phyloP scores from a whole-genome alignment of 1,139 yeast species.

The Yamadazyma friedrichii region DNA sequence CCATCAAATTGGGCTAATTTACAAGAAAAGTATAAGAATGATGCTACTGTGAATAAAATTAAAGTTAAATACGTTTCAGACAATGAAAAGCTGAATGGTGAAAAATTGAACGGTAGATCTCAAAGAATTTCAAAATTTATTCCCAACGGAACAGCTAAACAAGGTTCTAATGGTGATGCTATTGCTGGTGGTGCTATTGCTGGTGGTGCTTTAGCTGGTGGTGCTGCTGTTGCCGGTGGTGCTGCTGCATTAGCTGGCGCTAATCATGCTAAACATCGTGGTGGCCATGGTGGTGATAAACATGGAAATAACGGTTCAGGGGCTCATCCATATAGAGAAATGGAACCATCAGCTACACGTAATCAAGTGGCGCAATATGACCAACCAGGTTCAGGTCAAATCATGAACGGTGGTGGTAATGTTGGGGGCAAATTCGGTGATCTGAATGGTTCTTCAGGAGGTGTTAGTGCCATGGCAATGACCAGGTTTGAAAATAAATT shows the following conservation, averaged over 20 bases:
- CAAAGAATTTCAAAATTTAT: slow-evolving; percentile 18
- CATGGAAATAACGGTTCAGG: not conserved
- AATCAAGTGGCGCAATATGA: not conserved
- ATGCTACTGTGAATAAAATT: slow-evolving; percentile 9
- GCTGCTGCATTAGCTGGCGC: not conserved
- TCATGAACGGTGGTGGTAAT: not conserved
- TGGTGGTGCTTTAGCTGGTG: slow-evolving; percentile 3
- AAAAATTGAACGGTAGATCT: slow-evolving; percentile 17
- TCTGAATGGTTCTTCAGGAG: not conserved
- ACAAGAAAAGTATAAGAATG: slow-evolving; percentile 12
- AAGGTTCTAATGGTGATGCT: slow-evolving; percentile 5
- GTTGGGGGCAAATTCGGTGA: too few species aligned
- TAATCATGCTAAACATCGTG: not conserved
- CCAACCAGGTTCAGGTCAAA: not conserved
- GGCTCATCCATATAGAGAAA: slow-evolving; percentile 5
- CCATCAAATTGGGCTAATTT: slow-evolving; percentile 15
- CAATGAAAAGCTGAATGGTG: not conserved
- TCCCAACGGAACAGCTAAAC: slow-evolving; percentile 15
- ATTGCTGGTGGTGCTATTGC: slow-evolving; percentile 10
- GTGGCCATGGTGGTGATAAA: not conserved
- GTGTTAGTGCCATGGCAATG: not conserved
- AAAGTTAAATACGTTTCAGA: slow-evolving; percentile 11
- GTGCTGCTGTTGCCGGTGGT: slow-evolving; percentile 1
- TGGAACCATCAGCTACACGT: not conserved
- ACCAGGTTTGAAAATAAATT: slow-evolving; percentile 9